A percentile compares a stretch with the other conserved stretches of the same genome.
These are phyloP conservation scores for Kentomonas sorsogonicus DNA, from an alignment of 208 protist genomes.

Conservation along the genomic window DNA sequence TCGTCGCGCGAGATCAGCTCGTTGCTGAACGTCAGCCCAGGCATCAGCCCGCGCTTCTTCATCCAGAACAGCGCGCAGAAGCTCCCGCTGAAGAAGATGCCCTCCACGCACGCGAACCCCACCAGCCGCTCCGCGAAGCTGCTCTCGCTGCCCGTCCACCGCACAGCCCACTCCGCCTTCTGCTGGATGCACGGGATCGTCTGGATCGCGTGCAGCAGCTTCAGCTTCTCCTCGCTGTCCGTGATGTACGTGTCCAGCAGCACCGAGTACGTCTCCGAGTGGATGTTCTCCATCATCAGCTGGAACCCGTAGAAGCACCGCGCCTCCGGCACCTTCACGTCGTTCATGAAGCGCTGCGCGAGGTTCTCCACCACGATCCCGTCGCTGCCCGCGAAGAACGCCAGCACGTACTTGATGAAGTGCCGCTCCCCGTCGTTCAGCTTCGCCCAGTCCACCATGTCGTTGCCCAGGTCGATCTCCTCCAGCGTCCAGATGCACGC, in stretches of 20 bases:
- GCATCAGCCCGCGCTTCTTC: constrained; percentile 99
- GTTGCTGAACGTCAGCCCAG: constrained; percentile 98
- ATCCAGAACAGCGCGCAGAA: constrained; percentile 99
- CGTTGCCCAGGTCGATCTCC: constrained; percentile 96
- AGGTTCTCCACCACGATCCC: constrained; percentile 99
- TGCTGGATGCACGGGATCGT: constrained; percentile 95
- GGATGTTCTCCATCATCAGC: constrained; percentile 99
- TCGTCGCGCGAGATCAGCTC: constrained; percentile 99
- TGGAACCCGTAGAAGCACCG: constrained; percentile 99
- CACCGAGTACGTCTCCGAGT: constrained; percentile 93
- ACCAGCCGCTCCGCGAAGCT: constrained; percentile 96
- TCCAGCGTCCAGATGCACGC: constrained; percentile 97
- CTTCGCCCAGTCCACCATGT: constrained; percentile 94
- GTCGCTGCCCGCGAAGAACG: constrained; percentile 98
- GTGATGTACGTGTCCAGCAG: constrained; percentile 97
- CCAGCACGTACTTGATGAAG: constrained; percentile 99
- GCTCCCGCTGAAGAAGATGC: constrained; percentile 99
- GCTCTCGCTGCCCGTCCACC: constrained; percentile 65
- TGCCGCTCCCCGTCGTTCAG: constrained; percentile 95
- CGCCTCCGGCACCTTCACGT: constrained; percentile 98
- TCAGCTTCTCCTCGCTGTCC: constrained; percentile 88
- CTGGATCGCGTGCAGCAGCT: constrained; percentile 96
- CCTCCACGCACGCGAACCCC: constrained; percentile 98
- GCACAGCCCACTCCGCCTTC: constrained; percentile 98
- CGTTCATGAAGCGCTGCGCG: constrained; percentile 92